A percentile compares a stretch with the other conserved stretches of the same genome.
Evolutionary conservation across 2,329 filamentous ascomycete species (phyloP).

Genomic region (Gliomastix tumulicola): DNA sequence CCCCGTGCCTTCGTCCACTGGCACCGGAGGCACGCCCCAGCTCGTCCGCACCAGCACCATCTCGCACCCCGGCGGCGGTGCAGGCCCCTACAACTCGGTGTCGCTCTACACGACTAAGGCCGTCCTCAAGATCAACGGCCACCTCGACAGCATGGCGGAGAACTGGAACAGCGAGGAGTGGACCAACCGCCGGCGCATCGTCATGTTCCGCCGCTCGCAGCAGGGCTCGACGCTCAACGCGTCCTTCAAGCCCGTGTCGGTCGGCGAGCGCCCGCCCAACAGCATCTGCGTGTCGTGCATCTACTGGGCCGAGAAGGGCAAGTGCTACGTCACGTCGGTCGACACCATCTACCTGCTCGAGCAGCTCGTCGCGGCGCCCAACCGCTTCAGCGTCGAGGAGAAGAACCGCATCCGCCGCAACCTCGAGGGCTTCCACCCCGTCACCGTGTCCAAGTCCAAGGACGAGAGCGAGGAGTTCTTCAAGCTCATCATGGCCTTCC

Average conservation of each 20-base stretch:
- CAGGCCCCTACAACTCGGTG: constrained; percentile 65
- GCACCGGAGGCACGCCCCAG: constrained; percentile 27
- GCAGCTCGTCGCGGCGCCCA: constrained; percentile 68
- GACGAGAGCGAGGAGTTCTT: constrained; percentile 93
- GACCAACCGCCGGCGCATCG: constrained; percentile 71
- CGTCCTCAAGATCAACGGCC: constrained; percentile 74
- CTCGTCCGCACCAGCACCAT: constrained; percentile 52
- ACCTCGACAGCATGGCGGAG: constrained; percentile 76
- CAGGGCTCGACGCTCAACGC: constrained; percentile 74
- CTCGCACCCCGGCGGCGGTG: constrained; percentile 23
- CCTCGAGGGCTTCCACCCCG: constrained; percentile 84
- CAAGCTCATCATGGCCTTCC: constrained; percentile 98
- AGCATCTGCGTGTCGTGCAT: constrained; percentile 97
- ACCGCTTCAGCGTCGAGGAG: constrained; percentile 89
- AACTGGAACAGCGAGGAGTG: constrained; percentile 80
- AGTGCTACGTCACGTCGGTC: constrained; percentile 92
- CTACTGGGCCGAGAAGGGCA: constrained; percentile 85
- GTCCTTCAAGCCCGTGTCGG: constrained; percentile 70
- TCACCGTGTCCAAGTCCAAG: constrained; percentile 91
- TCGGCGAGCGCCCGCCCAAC: constrained; percentile 72
- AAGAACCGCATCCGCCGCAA: constrained; percentile 98
- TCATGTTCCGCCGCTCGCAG: constrained; percentile 82
- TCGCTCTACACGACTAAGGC: constrained; percentile 80
- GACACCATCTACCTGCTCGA: constrained; percentile 96
- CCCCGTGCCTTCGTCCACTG: constrained; percentile 35